Base-by-base conservation (phyloP, 768 basidiomycete species). In the Pleurotus salmoneostramineus region DNA sequence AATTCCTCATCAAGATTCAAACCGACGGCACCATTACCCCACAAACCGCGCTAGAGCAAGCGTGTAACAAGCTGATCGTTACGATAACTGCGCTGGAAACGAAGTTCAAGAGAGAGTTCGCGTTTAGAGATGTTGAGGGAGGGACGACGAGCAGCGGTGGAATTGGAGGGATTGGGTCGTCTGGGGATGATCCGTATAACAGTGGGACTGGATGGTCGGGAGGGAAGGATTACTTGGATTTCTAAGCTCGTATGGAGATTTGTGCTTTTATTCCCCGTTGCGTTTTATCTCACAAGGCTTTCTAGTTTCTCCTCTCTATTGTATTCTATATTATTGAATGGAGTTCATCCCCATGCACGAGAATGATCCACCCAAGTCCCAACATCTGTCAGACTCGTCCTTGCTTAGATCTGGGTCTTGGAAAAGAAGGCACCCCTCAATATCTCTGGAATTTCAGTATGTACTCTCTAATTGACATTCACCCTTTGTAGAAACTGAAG, bases 1-100 rank as follows among this genome's bases (percentile, higher is more conserved):
- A 95, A 70, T 96, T 98, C 74, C 79, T 92, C 58, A 84, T 99
- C 72, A 98, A 97, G 72, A 84, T 98, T 56, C 97, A 98, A 74
- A 98, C 95, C 1, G 94, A 98, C 71, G 93, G 94, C 21, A 78
- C 84, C 1, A 73, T 87, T 47, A 91, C 95, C 14, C 94, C 96
- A 1, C 83, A 92, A 62, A 83, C 81, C 17, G 85, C 88, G 15
- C 83, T 98, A 27, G 91, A 95, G 66, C 80, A 87, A 58, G 93
- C 95, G 0, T 92, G 91, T 68, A 85, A 80, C 44, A 84, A 87
- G 63, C 83, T 98, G 58, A 92, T 98, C 56, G 82, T 78, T 0
- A 85, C 83, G 5, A 75, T 91, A 61, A 77, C 81, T 6, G 76
- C 82, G 3, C 78, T 93, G 5, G 88, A 90, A 69, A 76, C 77